Base-by-base conservation (phyloP, 495 filamentous ascomycete species). In the Trichoderma asperelloides region DNA sequence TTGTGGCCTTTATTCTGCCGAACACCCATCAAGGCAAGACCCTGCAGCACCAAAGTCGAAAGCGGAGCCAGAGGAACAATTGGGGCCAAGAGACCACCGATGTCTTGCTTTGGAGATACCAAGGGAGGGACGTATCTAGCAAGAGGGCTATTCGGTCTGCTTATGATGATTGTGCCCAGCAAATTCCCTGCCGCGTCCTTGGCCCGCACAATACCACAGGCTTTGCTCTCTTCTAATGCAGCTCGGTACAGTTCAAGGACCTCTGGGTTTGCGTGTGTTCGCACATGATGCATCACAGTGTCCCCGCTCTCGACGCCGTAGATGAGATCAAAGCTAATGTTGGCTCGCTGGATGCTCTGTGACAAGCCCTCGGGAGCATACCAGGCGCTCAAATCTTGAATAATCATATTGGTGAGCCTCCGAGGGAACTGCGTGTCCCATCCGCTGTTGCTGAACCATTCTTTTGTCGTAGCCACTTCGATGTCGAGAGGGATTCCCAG, bases 101-200 rank as follows among this genome's bases (percentile, higher is more conserved):
- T 72, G 16, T 84, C 78, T 62, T 80, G 81, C 2, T 76, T 74
- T n/a, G 72, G 66, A 49, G 82, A 79, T 65, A 79, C 78, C 69
- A 96, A 78, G 0, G 84, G 79, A 2, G 92, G 91, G 67, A 96
- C 85, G 72, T 86, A 88, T 25, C 85, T 85, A 3, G 89, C 86
- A 47, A 96, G 77, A 15, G 73, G 76, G 12, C 90, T 89, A 57
- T 85, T 84, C 30, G 82, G 82, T 70, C 87, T 89, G 74, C 91
- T 93, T 23, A 96, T 83, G 64, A 96, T 88, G 18, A 96, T 86
- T n/a, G 89, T 92, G 7, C 91, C 92, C 37, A 96, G 73, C 18
- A 96, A 76, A 30, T 80, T 82, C 69, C 91, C 90, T 49, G 82
- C 78, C 0, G 84, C 84, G 65, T 85, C 82, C 75, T 89, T 93